Conservation (phyloP, 768 basidiomycete species). For the Pleurotus citrinopileatus region DNA sequence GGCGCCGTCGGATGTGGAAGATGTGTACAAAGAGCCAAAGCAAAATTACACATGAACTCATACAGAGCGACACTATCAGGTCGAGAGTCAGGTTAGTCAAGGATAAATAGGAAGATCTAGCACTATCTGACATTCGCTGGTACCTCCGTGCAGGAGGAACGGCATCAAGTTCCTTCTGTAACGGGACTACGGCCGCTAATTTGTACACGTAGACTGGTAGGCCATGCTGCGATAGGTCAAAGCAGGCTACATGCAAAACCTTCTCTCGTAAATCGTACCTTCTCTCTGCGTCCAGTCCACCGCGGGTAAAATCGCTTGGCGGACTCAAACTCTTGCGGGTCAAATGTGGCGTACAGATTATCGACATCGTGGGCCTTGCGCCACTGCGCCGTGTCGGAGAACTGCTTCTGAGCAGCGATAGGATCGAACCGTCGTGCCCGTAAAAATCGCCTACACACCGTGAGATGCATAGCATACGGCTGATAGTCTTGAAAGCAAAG, state of each 20-base stretch:
- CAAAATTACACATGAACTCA: constrained; percentile 66
- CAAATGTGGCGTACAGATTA: constrained; percentile 59
- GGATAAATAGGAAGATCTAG: background rate
- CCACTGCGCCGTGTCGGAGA: constrained; percentile 68
- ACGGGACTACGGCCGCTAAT: constrained; percentile 54
- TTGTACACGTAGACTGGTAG: constrained; percentile 77
- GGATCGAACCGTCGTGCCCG: constrained; percentile 73
- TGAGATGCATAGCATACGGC: constrained; percentile 1
- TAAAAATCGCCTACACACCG: constrained; percentile 71
- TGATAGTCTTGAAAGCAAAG: constrained; percentile 9
- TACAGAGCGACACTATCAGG: constrained; percentile 54
- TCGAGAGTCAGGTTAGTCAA: background rate
- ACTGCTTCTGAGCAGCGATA: constrained; percentile 65
- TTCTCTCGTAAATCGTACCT: constrained; percentile 35
- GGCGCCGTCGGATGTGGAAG: constrained; percentile 50
- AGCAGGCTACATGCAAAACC: background rate
- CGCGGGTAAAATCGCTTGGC: constrained; percentile 69
- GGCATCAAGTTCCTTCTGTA: constrained; percentile 60
- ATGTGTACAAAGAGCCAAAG: constrained; percentile 58
- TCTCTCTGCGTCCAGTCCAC: constrained; percentile 79
- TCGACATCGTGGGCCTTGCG: constrained; percentile 58
- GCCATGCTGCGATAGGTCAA: constrained; percentile 45
- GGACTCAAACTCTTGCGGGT: constrained; percentile 54
- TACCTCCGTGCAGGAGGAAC: constrained; percentile 54
- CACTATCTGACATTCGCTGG: constrained; percentile 62